Base-by-base conservation (phyloP, 805 yeast species). In the Kuraishia piskuri region DNA sequence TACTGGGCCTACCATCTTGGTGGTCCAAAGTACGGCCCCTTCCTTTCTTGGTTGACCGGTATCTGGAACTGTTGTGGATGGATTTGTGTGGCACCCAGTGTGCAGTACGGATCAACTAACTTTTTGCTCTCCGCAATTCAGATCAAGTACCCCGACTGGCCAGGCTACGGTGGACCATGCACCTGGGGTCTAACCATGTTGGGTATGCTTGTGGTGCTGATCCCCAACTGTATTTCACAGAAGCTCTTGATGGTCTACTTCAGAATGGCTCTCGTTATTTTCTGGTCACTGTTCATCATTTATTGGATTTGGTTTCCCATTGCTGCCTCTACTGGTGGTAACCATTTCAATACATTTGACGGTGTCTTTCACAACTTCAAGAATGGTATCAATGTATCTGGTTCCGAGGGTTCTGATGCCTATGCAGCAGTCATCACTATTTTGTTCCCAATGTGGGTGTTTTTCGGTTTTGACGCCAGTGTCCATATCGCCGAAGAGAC, bases 1-100 rank as follows among this genome's bases (percentile, higher is more conserved):
- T 79, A 78, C 64, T 81, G 84, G 82, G 78, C 86, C 1, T 80
- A 31, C 26, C 40, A 31, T n/a, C 40, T 31, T 8, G 40, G 40
- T 31, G 40, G 40, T 31, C 40, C 40, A 31, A 31, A 31, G 17
- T 31, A 31, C 14, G 40, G 40, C 3, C 40, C 40, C 3, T 31
- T 31, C 17, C 40, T 31, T 12, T 31, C 40, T 31, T 31, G 40
- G 40, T 31, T 31, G 40, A 31, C 40, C 14, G 40, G 40, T 31
- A 31, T 31, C 17, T 31, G 40, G 40, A 31, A 31, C 40, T 31
- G 40, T 31, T 31, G 40, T 12, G 40, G 40, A 8, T 31, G 40
- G 40, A 31, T 31, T n/a, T 31, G 40, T 31, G 40, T 31, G 7
- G 40, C 40, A 3, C 40, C 40, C 3, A 31, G 40, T 31, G 40